Conservation (phyloP, 805 yeast species). For the Pichia californica region DNA sequence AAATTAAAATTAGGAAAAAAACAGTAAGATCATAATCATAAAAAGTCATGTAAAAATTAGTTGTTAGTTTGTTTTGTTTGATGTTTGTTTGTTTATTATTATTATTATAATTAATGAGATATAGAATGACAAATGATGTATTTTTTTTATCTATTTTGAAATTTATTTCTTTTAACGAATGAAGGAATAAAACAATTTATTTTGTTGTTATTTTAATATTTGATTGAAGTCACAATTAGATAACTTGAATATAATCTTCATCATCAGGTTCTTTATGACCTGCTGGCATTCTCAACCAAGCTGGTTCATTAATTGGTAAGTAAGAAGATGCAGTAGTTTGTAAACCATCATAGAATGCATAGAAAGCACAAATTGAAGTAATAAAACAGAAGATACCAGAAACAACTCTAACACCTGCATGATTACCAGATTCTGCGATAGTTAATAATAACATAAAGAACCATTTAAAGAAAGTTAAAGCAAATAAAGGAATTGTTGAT, state of each 20-base stretch:
- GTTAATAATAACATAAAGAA: slow-evolving; percentile 38
- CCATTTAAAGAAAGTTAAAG: slow-evolving; percentile 34
- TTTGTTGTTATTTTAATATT: no score
- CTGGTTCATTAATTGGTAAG: slow-evolving; percentile 22
- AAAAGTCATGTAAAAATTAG: no score
- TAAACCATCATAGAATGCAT: slow-evolving; percentile 38
- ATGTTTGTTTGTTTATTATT: no score
- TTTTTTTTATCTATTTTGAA: no score
- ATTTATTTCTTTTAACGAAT: no score
- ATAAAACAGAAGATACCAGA: slow-evolving; percentile 40
- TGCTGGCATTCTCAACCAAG: slow-evolving; percentile 29
- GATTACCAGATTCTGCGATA: slow-evolving; percentile 34
- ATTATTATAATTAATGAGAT: no score
- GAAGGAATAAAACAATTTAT: no score
- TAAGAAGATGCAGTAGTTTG: slow-evolving; percentile 24
- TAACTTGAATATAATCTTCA: slow-evolving; percentile 10
- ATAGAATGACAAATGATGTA: no score
- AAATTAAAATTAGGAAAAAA: no score
- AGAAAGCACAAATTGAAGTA: slow-evolving; percentile 36
- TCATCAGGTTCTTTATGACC: slow-evolving; percentile 14
- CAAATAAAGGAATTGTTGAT: slow-evolving; percentile 35
- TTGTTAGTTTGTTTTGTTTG: no score
- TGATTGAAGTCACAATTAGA: neutral
- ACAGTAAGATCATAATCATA: no score
- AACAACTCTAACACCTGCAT: slow-evolving; percentile 28